A percentile compares a stretch with the other conserved stretches of the same genome.
phyloP scores from a whole-genome alignment of 192 early-diverging fungal genomes.

The Umbelopsis isabellina region DNA sequence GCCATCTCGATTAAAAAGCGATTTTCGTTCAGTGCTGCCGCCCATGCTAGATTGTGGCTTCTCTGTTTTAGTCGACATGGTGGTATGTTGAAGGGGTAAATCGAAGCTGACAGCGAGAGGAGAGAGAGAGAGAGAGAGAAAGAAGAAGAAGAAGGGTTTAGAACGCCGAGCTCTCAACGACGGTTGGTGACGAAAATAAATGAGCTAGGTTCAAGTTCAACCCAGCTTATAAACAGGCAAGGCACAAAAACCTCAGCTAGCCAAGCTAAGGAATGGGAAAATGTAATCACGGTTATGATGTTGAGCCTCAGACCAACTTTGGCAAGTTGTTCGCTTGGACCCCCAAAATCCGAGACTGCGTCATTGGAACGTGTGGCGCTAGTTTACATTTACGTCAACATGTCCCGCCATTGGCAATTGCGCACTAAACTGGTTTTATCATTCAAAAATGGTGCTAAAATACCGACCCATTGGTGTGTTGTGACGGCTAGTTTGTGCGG shows the following conservation, averaged over 20 bases:
- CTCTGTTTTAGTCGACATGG: too few species aligned
- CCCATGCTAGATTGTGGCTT: too few species aligned
- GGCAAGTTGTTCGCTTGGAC: too few species aligned
- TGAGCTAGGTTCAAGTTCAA: too few species aligned
- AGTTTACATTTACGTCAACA: not conserved
- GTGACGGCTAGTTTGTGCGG: not conserved
- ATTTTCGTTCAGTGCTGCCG: too few species aligned
- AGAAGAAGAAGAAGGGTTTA: not conserved
- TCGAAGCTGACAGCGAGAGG: not conserved
- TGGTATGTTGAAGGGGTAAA: not conserved
- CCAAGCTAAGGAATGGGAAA: not conserved
- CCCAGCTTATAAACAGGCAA: too few species aligned
- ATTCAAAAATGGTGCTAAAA: not conserved
- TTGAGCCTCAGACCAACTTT: too few species aligned
- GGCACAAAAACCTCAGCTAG: too few species aligned
- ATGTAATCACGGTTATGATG: not conserved
- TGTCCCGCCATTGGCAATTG: not conserved
- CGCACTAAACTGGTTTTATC: not conserved
- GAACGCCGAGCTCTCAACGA: too few species aligned
- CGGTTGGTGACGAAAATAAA: too few species aligned
- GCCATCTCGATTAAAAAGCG: too few species aligned
- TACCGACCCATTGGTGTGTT: not conserved
- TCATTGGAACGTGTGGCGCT: not conserved
- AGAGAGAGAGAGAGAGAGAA: not conserved
- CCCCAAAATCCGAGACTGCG: not conserved